Conservation (phyloP, 2,329 filamentous ascomycete genomes). For the Colletotrichum abscissum region DNA sequence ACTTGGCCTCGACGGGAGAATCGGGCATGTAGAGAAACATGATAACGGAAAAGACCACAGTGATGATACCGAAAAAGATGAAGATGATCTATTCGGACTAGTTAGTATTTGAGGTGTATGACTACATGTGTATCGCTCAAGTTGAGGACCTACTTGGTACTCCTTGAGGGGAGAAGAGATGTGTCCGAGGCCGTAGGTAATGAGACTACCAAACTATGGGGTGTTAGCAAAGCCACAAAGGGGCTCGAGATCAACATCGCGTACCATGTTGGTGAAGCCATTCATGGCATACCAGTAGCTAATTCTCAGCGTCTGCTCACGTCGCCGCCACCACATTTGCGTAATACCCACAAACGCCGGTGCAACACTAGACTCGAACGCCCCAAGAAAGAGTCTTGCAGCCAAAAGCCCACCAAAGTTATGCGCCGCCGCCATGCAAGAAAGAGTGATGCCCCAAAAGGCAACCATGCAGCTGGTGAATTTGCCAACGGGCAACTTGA, state of each 20-base stretch:
- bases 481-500: slow-evolving; percentile 66
- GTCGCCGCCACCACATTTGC: slow-evolving; percentile 50
- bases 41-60: slow-evolving; percentile 59
- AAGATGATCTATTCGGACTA: slow-evolving; percentile 58
- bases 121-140: accelerated
- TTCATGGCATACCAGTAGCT: slow-evolving; percentile 47
- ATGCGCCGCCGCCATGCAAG: slow-evolving; percentile 62
- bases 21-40: slow-evolving; percentile 72
- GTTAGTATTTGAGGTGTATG: too few relatives aligned
- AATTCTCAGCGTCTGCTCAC: slow-evolving; percentile 47
- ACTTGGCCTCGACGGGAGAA: slow-evolving; percentile 69
- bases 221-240: slow-evolving; percentile 18
- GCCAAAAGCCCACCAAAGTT: slow-evolving; percentile 58
- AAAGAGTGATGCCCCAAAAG: slow-evolving; percentile 62
- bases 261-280: slow-evolving; percentile 39
- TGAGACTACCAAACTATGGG: slow-evolving; percentile 60
- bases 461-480: slow-evolving; percentile 63
- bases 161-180: slow-evolving; percentile 47
- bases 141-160: slow-evolving; percentile 57
- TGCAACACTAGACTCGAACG: slow-evolving; percentile 61
- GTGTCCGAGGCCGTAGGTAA: slow-evolving; percentile 69
- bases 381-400: slow-evolving; percentile 57
- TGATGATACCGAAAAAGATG: slow-evolving; percentile 63
- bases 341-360: slow-evolving; percentile 62
- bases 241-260: neutral